Evolutionary conservation across 1,139 yeast genomes (phyloP).

Genomic region (Geotrichum cucujoidarum): DNA sequence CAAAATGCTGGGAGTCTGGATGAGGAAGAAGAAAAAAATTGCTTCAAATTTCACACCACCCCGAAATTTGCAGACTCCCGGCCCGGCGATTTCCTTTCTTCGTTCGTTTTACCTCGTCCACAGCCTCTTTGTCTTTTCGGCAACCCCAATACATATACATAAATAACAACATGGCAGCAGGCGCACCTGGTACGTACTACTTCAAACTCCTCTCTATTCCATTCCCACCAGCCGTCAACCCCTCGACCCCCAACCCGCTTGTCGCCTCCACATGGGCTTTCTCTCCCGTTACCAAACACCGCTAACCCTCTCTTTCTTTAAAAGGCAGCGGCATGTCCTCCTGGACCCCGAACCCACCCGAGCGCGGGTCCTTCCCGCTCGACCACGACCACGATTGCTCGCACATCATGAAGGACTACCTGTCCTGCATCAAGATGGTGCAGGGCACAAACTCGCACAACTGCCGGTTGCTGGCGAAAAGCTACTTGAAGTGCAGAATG

Average conservation of each 20-base stretch:
- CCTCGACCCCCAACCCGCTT: not conserved
- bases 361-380: constrained; percentile 90
- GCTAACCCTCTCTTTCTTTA: not conserved
- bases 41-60: too few species aligned
- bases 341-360: constrained; percentile 85
- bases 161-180: constrained; percentile 11
- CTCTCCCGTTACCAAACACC: not conserved
- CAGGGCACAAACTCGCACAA: constrained; percentile 83
- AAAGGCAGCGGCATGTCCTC: constrained; percentile 19
- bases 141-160: not conserved
- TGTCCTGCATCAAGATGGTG: constrained; percentile 73
- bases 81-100: too few species aligned
- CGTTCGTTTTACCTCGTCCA: too few species aligned
- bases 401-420: constrained; percentile 64
- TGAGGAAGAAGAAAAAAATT: too few species aligned
- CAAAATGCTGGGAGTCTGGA: too few species aligned
- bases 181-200: constrained; percentile 11
- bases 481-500: constrained; percentile 83
- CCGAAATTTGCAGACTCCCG: too few species aligned
- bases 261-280: too few species aligned
- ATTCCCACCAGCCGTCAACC: not conserved
- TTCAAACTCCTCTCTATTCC: not conserved
- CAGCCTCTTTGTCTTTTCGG: not conserved
- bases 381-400: constrained; percentile 89
- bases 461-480: constrained; percentile 78